Evolutionary conservation across 345 rosid species (phyloP), one percentile per base, ranked within the genome.

Genomic region (Litchi chinensis): DNA sequence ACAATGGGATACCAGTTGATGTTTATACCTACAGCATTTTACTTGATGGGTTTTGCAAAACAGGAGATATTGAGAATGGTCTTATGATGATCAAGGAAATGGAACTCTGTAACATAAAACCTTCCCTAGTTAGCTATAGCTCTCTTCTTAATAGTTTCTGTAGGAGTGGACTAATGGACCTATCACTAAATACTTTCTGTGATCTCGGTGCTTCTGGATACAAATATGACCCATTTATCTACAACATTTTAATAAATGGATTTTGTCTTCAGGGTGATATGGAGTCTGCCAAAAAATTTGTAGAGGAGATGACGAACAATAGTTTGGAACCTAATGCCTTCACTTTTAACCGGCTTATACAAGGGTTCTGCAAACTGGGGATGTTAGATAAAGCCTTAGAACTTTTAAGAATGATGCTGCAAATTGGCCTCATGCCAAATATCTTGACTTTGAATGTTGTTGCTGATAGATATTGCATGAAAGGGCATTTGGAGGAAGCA

Each of bases 11-110:
- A 69, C 65, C 75, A 10, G 88, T 88, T 21, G 90, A 84, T 83
- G 73, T 65, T 73, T 85, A 86, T 77, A 89, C 88, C 83, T 90
- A 86, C 77, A 81, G 91, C 74, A 83, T 86, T 74, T 80, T 89
- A 79, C 68, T 89, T 84, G 84, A 87, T 68, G 90, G 84, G 26
- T 87, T 85, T 76, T 86, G 90, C 81, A 86, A 83, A 74, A 40
- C 70, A 5, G 93, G 91, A 10, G 70, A 87, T 71, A 32, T 81
- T 10, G 80, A 80, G 46, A 83, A 81, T 74, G 87, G 82, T 83
- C 44, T 79, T 3, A 8, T 76, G 67, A 81, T 90, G 77, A 80
- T 88, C 54, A 57, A 83, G 56, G 88, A 90, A 76, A 90, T 90
- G 91, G 74, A 8, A 70, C 59, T 21, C 57, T 37, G 56, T 44